Evolutionary conservation across 2,329 filamentous ascomycete species (phyloP), one percentile per base, ranked within the genome.

Genomic region (Hymenoscyphus infarciens): DNA sequence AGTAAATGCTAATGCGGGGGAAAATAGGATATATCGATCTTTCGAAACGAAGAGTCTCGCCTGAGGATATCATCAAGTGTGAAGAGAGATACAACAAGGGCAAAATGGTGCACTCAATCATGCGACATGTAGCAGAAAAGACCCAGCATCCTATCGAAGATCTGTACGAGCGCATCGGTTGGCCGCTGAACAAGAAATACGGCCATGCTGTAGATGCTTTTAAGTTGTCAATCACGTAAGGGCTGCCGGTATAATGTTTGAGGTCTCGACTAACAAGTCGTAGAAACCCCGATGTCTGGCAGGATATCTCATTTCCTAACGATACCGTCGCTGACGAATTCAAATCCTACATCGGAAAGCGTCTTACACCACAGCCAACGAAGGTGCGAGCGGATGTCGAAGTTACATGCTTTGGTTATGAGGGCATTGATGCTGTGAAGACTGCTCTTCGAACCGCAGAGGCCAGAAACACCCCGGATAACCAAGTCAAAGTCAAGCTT

Each of bases 21-120:
- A 19, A 57, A 8, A 52, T 65, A 88, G 88, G 92, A 67, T 99
- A 99, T 77, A 99, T 99, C 74, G 95, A 99, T 88, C 82, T 99
- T 76, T 97, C 92, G 67, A 99, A 99, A 84, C 93, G 95, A 75
- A 90, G 95, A 81, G 95, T 99, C 64, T 97, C 93, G 53, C 90
- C 95, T 54, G 95, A 99, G 77, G 95, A 99, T 81, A 95, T 98
- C 68, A 84, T 97, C 72, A 97, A 97, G 82, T 99, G 96, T 77
- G 95, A 99, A 77, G 95, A 99, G 82, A 87, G 95, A 72, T 99
- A 97, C 85, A 99, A 99, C 86, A 99, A 99, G 88, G 91, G 92
- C 82, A 99, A 99, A 83, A 96, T 97, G 83, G 95, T 98, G 49
- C 95, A 99, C 80, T 96, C 92, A 61, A 97, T 99, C 79, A 94